phyloP scores from a whole-genome alignment of 495 filamentous ascomycete genomes.

The Immersiella caudata region DNA sequence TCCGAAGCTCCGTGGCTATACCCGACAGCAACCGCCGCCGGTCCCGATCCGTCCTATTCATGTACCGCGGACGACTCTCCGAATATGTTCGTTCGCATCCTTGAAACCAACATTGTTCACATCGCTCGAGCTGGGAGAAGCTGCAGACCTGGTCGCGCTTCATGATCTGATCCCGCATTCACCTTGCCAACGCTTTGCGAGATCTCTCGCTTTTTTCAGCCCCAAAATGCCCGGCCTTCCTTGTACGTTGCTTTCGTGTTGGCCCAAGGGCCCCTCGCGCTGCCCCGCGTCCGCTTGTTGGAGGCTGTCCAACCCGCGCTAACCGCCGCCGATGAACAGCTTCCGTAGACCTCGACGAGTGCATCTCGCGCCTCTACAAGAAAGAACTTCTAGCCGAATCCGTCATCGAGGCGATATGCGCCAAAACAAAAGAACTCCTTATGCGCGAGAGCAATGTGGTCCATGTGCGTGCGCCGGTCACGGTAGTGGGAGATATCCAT shows the following conservation, averaged over 20 bases:
- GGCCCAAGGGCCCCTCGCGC: conserved; percentile 13
- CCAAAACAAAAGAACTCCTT: conserved; percentile 95
- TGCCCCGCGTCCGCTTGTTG: not conserved
- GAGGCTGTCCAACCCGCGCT: conserved; percentile 9
- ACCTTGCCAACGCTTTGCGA: not conserved
- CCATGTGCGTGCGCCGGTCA: conserved; percentile 92
- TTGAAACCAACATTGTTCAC: conserved; percentile 33
- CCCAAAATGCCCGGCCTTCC: conserved; percentile 85
- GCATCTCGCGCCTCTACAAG: conserved; percentile 91
- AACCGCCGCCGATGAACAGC: conserved; percentile 52
- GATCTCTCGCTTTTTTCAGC: conserved; percentile 8
- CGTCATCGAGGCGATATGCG: conserved; percentile 98
- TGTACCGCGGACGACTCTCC: conserved; percentile 31
- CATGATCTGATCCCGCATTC: conserved; percentile 23
- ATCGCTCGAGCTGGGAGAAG: conserved; percentile 39
- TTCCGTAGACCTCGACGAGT: conserved; percentile 97
- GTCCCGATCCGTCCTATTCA: conserved; percentile 11
- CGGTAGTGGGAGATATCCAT: conserved; percentile 98
- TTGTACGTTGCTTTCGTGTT: conserved; percentile 55
- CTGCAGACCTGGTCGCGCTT: conserved; percentile 25
- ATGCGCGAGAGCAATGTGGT: conserved; percentile 99
- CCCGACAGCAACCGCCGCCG: not conserved
- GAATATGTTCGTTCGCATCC: conserved; percentile 41
- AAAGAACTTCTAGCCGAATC: conserved; percentile 97
- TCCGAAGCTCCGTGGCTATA: not conserved